Evolutionary conservation across 2,329 filamentous ascomycete species (phyloP).

Genomic region (Metarhizium anisopliae): DNA sequence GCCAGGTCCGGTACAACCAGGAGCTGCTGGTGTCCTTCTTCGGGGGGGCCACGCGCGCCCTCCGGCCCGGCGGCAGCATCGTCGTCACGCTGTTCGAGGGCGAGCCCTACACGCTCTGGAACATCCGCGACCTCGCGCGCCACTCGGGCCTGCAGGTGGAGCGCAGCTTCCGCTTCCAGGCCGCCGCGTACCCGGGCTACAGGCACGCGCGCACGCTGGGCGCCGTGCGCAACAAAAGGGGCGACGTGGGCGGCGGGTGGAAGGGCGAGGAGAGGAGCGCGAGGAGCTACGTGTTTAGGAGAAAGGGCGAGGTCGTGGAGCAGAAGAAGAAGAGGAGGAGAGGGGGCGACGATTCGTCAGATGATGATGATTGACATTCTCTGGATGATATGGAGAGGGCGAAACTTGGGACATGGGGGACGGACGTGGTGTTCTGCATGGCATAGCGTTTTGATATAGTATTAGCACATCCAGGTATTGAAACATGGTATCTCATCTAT

Average conservation of each 20-base stretch:
- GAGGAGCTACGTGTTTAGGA: slow-evolving; percentile 54
- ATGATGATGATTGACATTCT: slow-evolving; percentile 17
- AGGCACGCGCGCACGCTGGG: slow-evolving; percentile 65
- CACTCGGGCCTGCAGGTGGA: slow-evolving; percentile 65
- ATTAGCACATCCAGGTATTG: neutral
- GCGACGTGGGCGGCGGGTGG: slow-evolving; percentile 33
- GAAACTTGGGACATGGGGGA: too few relatives aligned
- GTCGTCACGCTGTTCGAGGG: slow-evolving; percentile 87
- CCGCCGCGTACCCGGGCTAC: slow-evolving; percentile 63
- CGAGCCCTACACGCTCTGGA: slow-evolving; percentile 93
- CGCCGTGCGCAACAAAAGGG: slow-evolving; percentile 41
- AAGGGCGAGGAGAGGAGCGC: slow-evolving; percentile 34
- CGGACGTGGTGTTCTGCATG: neutral
- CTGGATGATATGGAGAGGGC: neutral
- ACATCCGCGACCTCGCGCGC: slow-evolving; percentile 76
- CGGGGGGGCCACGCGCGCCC: slow-evolving; percentile 32
- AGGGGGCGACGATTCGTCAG: slow-evolving; percentile 22
- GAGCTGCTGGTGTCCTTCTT: slow-evolving; percentile 66
- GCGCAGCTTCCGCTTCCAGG: slow-evolving; percentile 61
- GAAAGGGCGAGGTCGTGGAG: slow-evolving; percentile 40
- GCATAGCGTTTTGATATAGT: neutral
- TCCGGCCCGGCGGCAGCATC: slow-evolving; percentile 47
- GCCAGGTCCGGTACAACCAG: slow-evolving; percentile 90
- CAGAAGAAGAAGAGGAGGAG: slow-evolving; percentile 22
- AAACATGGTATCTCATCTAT: neutral